Conservation (phyloP, 2,329 filamentous ascomycete genomes). For the Fusarium pseudoanthophilum region DNA sequence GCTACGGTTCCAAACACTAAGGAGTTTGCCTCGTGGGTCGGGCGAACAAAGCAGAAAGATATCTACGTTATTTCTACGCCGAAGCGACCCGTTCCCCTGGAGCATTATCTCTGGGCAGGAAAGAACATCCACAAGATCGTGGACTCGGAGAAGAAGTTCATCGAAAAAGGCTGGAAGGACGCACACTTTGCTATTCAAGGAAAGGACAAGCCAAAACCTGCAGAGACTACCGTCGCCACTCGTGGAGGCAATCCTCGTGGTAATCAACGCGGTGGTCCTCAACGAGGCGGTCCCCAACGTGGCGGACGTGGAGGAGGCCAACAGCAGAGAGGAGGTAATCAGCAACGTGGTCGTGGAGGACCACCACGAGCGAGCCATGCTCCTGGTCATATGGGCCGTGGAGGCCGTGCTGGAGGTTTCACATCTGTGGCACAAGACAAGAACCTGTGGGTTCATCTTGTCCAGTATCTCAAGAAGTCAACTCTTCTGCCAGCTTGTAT, state of each 20-base stretch:
- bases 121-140: constrained; percentile 96
- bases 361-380: constrained; percentile 69
- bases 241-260: constrained; percentile 54
- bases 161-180: constrained; percentile 94
- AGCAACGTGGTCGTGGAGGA: constrained; percentile 63
- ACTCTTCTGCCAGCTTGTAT: constrained; percentile 92
- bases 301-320: constrained; percentile 62
- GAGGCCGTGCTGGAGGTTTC: constrained; percentile 84
- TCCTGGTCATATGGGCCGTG: constrained; percentile 88
- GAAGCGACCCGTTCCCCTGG: constrained; percentile 92
- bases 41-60: constrained; percentile 96
- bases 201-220: constrained; percentile 76
- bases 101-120: constrained; percentile 95
- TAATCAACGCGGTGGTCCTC: constrained; percentile 47
- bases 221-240: constrained; percentile 49
- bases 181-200: constrained; percentile 85
- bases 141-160: constrained; percentile 88
- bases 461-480: constrained; percentile 89
- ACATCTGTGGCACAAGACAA: constrained; percentile 94
- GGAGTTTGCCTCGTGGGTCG: constrained; percentile 98
- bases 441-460: constrained; percentile 95
- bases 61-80: constrained; percentile 99
- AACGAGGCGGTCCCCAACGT: constrained; percentile 55
- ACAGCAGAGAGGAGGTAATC: constrained; percentile 58
- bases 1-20: constrained; percentile 97